A percentile compares a stretch with the other conserved stretches of the same genome.
Evolutionary conservation across 1,139 yeast genomes (phyloP).

Genomic region (Geotrichum reessii): DNA sequence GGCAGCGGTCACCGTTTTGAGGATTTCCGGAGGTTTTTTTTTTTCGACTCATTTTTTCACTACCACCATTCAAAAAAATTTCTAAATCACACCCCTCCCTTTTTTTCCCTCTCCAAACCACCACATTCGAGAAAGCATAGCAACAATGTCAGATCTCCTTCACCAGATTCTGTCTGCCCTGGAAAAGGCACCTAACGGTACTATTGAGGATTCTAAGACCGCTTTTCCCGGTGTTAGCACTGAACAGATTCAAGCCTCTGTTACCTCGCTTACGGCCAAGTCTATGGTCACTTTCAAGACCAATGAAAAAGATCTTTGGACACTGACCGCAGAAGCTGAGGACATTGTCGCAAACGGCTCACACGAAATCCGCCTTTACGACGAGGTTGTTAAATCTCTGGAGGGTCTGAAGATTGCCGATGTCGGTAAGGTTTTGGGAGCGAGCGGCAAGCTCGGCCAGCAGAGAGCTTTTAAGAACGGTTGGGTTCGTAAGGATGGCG

Average conservation of each 20-base stretch:
- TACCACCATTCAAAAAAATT: background rate
- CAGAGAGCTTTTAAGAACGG: slow-evolving; percentile 98
- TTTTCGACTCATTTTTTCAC: background rate
- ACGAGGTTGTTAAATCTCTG: slow-evolving; percentile 65
- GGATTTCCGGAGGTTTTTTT: background rate
- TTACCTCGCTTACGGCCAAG: slow-evolving; percentile 81
- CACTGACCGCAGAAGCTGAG: slow-evolving; percentile 73
- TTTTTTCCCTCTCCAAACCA: background rate
- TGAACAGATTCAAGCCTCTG: slow-evolving; percentile 62
- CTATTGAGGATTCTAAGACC: slow-evolving; percentile 58
- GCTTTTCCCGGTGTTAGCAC: slow-evolving; percentile 50
- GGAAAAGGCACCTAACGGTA: slow-evolving; percentile 47
- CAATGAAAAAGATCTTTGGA: slow-evolving; percentile 71
- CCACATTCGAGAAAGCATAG: background rate
- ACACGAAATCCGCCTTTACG: slow-evolving; percentile 78
- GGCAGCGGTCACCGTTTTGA: background rate
- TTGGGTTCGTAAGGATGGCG: slow-evolving; percentile 89
- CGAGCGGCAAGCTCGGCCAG: slow-evolving; percentile 86
- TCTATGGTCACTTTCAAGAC: slow-evolving; percentile 71
- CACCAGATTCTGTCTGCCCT: slow-evolving; percentile 55
- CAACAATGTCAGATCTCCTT: slow-evolving; percentile 44
- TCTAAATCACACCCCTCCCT: background rate
- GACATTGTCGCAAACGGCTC: slow-evolving; percentile 77
- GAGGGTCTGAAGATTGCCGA: slow-evolving; percentile 81
- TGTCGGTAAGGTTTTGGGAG: slow-evolving; percentile 70